Evolutionary conservation across 2,329 filamentous ascomycete species (phyloP).

Genomic region (Exophiala xenobiotica): DNA sequence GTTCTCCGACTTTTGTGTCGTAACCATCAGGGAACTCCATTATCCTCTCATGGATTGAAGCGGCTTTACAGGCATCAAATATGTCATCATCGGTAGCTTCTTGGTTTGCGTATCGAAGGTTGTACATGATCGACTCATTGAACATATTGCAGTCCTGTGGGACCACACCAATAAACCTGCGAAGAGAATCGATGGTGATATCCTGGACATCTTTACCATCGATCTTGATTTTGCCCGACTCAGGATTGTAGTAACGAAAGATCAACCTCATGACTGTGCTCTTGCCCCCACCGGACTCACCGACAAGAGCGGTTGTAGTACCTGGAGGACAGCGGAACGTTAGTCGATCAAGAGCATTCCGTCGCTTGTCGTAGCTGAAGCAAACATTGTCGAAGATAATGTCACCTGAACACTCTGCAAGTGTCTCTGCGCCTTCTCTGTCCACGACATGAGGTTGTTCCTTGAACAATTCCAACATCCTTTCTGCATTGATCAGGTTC

Average conservation of each 20-base stretch:
- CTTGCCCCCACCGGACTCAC: conserved; percentile 94
- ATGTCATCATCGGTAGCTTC: conserved; percentile 77
- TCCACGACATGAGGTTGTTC: conserved; percentile 91
- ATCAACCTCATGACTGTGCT: conserved; percentile 94
- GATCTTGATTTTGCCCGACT: conserved; percentile 75
- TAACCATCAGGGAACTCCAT: conserved; percentile 85
- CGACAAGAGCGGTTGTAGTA: conserved; percentile 92
- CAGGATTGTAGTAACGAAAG: conserved; percentile 92
- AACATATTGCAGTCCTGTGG: conserved; percentile 95
- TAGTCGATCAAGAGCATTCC: conserved; percentile 78
- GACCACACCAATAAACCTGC: conserved; percentile 88
- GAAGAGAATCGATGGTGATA: conserved; percentile 89
- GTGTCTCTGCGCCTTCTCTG: conserved; percentile 59
- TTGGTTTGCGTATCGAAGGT: conserved; percentile 84
- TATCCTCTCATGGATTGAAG: conserved; percentile 91
- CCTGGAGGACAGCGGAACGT: conserved; percentile 84
- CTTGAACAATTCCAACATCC: conserved; percentile 93
- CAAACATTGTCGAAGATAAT: conserved; percentile 85
- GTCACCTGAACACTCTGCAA: conserved; percentile 72
- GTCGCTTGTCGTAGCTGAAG: conserved; percentile 85
- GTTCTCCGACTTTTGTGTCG: conserved; percentile 85
- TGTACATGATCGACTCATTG: conserved; percentile 94
- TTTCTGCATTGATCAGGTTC: conserved; percentile 95
- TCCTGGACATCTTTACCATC: conserved; percentile 82
- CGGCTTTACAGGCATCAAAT: conserved; percentile 76